phyloP scores from a whole-genome alignment of 164 flowering plant species.

The Houttuynia cordata region DNA sequence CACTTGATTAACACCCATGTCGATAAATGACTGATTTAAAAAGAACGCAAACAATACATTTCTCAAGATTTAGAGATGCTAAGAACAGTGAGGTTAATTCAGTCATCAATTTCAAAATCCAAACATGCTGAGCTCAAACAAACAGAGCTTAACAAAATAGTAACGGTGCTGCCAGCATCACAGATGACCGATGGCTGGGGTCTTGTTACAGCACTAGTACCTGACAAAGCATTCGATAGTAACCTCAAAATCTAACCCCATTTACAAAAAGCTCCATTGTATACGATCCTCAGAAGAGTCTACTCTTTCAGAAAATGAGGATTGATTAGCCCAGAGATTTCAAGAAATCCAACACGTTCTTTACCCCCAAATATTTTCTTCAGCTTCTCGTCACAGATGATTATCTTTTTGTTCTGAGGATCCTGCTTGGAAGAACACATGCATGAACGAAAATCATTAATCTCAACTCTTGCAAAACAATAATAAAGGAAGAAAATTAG shows the following conservation, averaged over 20 bases:
- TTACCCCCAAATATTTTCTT: conserved; percentile 72
- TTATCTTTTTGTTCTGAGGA: conserved; percentile 75
- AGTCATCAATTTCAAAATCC: too few species aligned
- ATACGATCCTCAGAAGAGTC: background rate
- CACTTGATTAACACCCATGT: background rate
- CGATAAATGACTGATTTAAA: background rate
- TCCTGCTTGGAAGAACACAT: conserved; percentile 32
- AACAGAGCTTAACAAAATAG: background rate
- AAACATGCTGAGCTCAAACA: too few species aligned
- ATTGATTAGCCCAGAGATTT: conserved; percentile 63
- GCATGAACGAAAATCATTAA: background rate
- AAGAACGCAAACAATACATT: background rate
- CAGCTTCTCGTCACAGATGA: conserved; percentile 86
- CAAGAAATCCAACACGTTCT: conserved; percentile 87
- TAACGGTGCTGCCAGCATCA: background rate
- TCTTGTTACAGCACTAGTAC: background rate
- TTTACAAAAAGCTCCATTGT: background rate
- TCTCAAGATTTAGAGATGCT: background rate
- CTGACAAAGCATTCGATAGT: background rate
- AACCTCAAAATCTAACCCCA: background rate
- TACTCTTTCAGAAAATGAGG: conserved; percentile 58
- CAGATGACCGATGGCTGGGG: too few species aligned
- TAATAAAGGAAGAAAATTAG: too few species aligned
- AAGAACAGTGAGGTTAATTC: background rate
- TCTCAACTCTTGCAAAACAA: too few species aligned